Evolutionary conservation across 768 basidiomycete genomes (phyloP), one percentile per base, ranked within the genome.

Genomic region (Trametes punicea): DNA sequence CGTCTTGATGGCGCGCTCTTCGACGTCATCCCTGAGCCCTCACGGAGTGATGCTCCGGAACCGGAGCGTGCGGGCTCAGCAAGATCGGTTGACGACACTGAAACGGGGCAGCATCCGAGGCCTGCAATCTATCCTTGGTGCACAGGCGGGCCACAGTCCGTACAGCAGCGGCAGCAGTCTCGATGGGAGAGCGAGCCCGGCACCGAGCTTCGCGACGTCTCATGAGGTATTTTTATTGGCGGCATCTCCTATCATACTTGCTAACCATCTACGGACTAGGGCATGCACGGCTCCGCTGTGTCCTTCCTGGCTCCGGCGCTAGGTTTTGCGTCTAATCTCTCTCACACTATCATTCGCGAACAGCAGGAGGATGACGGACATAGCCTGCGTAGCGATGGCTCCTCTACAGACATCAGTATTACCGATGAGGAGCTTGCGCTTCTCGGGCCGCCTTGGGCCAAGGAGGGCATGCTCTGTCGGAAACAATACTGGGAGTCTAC

Each of bases 361-460:
- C 78, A 90, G 0, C 93, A 93, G 56, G 95, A 98, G 70, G 87
- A 87, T 62, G 92, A 93, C 62, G 92, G 95, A 51, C 82, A 81
- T 48, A 91, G 90, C 60, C 65, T 82, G 20, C 75, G 77, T 31
- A 91, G 87, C 67, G 78, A 79, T 18, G 81, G 77, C 34, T 84
- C 90, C 4, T 72, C 68, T 26, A 89, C 87, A 1, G 83, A 80
- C 30, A 87, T 90, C 63, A 93, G 92, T 48, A 92, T 98, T 56
- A 85, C 89, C 6, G 96, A 98, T 64, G 97, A 98, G 70, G 93
- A 97, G 72, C 78, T 99, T 11, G 96, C 96, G 2, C 75, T 98
- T 33, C 83, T 97, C 15, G 97, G 97, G 15, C 86, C 97, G 5
- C 97, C 97, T 0, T 99, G 96, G 96, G 97, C 97, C 0, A 99